These are phyloP conservation scores for Crithidia acanthocephali DNA, from an alignment of 208 protist genomes.

Conservation along the genomic window DNA sequence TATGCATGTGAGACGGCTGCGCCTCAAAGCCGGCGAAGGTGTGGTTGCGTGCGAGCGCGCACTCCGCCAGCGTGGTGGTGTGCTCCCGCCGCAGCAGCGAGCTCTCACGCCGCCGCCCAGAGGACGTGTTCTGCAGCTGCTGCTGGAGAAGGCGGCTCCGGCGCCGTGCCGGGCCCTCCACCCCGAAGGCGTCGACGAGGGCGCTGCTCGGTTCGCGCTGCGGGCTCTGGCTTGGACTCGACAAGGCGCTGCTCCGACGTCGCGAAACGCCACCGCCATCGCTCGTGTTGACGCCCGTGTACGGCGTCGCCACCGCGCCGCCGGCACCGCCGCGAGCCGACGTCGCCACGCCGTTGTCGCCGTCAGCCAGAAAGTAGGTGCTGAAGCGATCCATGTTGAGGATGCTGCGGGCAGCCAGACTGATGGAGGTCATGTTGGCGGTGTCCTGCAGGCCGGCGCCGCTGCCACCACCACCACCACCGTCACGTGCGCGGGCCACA, in stretches of 20 bases:
- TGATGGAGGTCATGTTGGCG: conserved; percentile 1
- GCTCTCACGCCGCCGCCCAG: not conserved
- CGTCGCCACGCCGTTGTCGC: not conserved
- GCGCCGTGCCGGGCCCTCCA: conserved; percentile 36
- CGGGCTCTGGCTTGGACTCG: conserved; percentile 4
- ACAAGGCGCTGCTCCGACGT: not conserved
- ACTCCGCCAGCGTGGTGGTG: not conserved
- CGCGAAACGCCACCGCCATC: not conserved
- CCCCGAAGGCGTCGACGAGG: conserved; percentile 10
- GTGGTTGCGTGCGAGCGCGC: not conserved
- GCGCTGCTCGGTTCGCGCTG: conserved; percentile 6
- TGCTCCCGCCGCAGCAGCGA: not conserved
- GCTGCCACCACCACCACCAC: too few relatives aligned
- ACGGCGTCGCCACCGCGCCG: too few relatives aligned
- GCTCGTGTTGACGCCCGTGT: not conserved
- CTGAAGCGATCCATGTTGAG: conserved; percentile 64
- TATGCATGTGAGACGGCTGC: not conserved
- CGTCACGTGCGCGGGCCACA: not conserved
- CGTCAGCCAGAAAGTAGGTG: conserved; percentile 52
- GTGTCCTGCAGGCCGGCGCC: too few relatives aligned
- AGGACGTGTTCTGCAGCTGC: conserved; percentile 14
- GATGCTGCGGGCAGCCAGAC: conserved; percentile 28
- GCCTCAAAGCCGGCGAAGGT: conserved; percentile 13
- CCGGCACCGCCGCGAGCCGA: not conserved
- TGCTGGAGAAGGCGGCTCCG: conserved; percentile 24